Percentiles rank a stretch among this genome's conserved stretches.
Conservation (phyloP, 2,329 filamentous ascomycete genomes). For the Chaetoscypha palmicola region DNA sequence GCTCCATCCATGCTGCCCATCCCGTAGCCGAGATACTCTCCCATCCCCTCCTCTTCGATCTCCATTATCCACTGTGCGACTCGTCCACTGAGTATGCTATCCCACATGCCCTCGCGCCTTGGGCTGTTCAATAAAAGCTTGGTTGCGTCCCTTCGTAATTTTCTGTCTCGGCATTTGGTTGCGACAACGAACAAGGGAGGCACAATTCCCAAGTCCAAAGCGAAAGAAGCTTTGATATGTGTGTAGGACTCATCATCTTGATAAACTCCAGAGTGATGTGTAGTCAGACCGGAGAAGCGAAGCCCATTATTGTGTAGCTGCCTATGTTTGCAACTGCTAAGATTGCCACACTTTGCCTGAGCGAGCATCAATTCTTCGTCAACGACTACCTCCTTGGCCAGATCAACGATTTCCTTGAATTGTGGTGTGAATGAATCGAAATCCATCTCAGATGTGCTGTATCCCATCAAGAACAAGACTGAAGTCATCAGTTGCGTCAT, state of each 20-base stretch:
- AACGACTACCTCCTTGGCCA: conserved; percentile 51
- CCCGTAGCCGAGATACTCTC: conserved; percentile 18
- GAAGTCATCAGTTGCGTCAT: conserved; percentile 54
- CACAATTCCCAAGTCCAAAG: conserved; percentile 27
- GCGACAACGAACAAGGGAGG: conserved; percentile 28
- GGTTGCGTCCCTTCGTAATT: conserved; percentile 24
- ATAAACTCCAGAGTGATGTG: conserved; percentile 10
- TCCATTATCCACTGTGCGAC: conserved; percentile 26
- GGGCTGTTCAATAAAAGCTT: conserved; percentile 21
- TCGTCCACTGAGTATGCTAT: conserved; percentile 21
- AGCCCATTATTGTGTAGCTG: neutral
- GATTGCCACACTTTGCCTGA: conserved; percentile 17
- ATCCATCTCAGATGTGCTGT: conserved; percentile 49
- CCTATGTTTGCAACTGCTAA: conserved; percentile 18
- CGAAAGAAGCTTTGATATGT: conserved; percentile 37
- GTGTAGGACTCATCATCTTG: conserved; percentile 15
- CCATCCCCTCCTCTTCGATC: conserved; percentile 32
- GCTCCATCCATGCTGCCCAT: conserved; percentile 10
- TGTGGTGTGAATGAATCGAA: conserved; percentile 48
- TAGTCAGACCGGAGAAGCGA: conserved; percentile 14
- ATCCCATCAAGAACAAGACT: conserved; percentile 54
- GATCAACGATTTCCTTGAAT: conserved; percentile 49
- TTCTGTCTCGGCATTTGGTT: conserved; percentile 26
- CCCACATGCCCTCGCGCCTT: conserved; percentile 30
- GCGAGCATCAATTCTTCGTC: conserved; percentile 24